Evolutionary conservation across 441 rosid genomes (phyloP), one percentile per base, ranked within the genome.

Genomic region (Codiaeum variegatum): DNA sequence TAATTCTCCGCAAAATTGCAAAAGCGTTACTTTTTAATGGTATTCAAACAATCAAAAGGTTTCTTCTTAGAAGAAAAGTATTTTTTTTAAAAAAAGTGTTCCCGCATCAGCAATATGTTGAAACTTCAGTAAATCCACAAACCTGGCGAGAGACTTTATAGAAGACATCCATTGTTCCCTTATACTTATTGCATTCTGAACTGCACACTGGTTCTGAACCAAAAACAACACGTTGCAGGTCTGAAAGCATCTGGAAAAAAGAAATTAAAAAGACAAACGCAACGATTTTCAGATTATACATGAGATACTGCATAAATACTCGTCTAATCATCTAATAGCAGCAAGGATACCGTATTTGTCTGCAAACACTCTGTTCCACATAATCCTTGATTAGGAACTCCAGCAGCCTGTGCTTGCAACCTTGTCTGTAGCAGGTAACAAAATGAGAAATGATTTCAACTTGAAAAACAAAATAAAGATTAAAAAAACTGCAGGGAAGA

Each of bases 341-440:
- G 1, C 32, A 28, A 6, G 24, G 42, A 29, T 71, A 36, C 70
- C 61, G 29, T 24, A 59, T 60, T 44, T 0, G 63, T 36, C 58
- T 32, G 61, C 42, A 69, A 68, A 69, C 75, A 73, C 24, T 34
- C 66, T 21, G 34, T 32, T 38, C 75, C 86, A 24, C 89, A 79
- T 6, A 92, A 88, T 82, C 87, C 93, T 7, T 91, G 86, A 75
- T 91, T 91, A 64, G 81, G 79, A 40, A 75, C 84, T 61, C 98
- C 97, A 2, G 98, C 98, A 49, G 98, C 99, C 84, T 94, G 98
- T 16, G 94, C 93, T 83, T 94, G 98, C 87, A 90, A 79, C 60
- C 97, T 90, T 44, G 92, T 94, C 98, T 92, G 77, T 47, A 40
- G 77, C 42, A 40, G 44, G 31, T 21, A 64, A 74, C 11, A 46